Conservation (phyloP, 1,284 basidiomycete genomes). For the Vanrija pseudolonga region DNA sequence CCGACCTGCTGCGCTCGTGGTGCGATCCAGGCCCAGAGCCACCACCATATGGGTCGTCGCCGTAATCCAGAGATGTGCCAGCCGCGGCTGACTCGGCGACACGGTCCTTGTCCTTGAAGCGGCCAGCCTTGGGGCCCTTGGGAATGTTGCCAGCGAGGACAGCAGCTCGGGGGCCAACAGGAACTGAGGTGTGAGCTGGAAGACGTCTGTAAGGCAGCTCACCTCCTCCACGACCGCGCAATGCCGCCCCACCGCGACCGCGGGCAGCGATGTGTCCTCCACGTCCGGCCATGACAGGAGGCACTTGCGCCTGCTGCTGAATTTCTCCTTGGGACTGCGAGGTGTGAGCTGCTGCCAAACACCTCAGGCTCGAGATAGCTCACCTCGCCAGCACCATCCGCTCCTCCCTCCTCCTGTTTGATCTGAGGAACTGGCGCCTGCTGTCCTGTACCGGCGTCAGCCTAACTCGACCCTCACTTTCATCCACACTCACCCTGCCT, state of each 20-base stretch:
- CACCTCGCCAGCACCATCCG: background rate
- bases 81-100: slow-evolving; percentile 29
- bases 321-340: background rate
- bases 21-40: slow-evolving; percentile 13
- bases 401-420: background rate
- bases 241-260: slow-evolving; percentile 17
- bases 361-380: background rate
- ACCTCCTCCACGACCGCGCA: slow-evolving; percentile 36
- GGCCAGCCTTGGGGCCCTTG: slow-evolving; percentile 37
- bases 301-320: background rate
- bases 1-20: slow-evolving; percentile 5
- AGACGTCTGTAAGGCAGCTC: slow-evolving; percentile 2
- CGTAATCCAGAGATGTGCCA: slow-evolving; percentile 33
- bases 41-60: slow-evolving; percentile 9
- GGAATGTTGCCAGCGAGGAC: slow-evolving; percentile 19
- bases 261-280: background rate
- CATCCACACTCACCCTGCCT: background rate
- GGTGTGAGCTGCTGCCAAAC: too few relatives aligned
- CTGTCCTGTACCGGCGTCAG: background rate
- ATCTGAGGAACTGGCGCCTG: too few relatives aligned
- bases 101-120: slow-evolving; percentile 45
- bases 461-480: background rate
- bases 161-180: slow-evolving; percentile 37
- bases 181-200: slow-evolving; percentile 16
- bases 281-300: background rate